Evolutionary conservation across 306 rosid genomes (phyloP), one percentile per base, ranked within the genome.

Genomic region (Ceratonia siliqua): DNA sequence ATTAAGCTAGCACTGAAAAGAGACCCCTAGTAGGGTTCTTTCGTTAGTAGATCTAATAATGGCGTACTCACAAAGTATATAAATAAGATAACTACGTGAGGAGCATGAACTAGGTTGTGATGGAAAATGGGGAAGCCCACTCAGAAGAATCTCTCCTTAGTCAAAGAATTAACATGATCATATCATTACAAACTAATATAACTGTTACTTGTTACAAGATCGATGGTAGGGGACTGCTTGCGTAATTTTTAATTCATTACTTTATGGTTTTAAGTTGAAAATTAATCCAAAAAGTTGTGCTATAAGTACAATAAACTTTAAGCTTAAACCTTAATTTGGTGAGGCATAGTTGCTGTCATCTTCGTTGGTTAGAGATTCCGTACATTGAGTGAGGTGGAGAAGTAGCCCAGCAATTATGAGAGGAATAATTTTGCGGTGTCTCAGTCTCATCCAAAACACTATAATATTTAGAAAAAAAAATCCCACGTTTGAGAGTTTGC

Each of bases 41-140:
- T 75, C 80, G n/a, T 30, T 75, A 61, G 67, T 82, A 87, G 89
- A 78, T 78, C 71, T 81, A 62, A 90, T 90, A 38, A 90, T 84
- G 50, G 38, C 25, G 41, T 75, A 68, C 79, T 53, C 68, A 71
- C 67, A 72, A 72, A 68, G 65, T 46, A 59, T 33, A n/a, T n/a
- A n/a, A n/a, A n/a, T n/a, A n/a, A n/a, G n/a, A n/a, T n/a, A n/a
- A n/a, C n/a, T n/a, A n/a, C n/a, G n/a, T 80, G 89, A 66, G 2
- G 78, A 81, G 85, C 92, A 86, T 87, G 83, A 77, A 85, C 55
- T 39, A 41, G 84, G 78, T 61, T 61, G 53, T 61, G 24, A 32
- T 36, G 68, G 55, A 49, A 61, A 20, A 74, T 39, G 72, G 41
- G 43, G 68, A 68, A 74, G 83, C 84, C 89, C 84, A 78, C 87